Evolutionary conservation across 2,329 filamentous ascomycete genomes (phyloP), one percentile per base, ranked within the genome.

Genomic region (Trichophyton simii): DNA sequence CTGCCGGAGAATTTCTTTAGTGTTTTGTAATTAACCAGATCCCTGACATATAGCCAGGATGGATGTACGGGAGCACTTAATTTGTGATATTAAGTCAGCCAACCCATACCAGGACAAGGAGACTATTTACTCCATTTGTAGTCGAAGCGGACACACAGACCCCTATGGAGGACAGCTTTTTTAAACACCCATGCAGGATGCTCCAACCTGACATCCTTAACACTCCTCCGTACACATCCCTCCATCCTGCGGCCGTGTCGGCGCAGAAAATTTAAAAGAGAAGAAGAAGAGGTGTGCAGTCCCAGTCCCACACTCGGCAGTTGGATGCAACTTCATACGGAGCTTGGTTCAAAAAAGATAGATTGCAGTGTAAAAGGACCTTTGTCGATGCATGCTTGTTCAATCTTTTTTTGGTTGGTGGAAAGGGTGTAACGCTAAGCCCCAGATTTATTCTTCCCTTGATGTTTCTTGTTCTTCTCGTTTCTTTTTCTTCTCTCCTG

Each of bases 1-100:
- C 52, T 36, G 52, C 52, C 52, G 52, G 52, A 55, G 52, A 55
- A 55, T 55, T 55, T 55, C 52, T 55, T 44, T 55, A 55, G 52
- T 38, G 52, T 36, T 28, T 38, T 36, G 52, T 55, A 55, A 55
- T 55, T 36, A 55, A 36, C 28, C 34, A 13, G 28, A 55, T 55
- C 25, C 52, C 52, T 36, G 52, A 36, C 52, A n/a, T 55, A 36
- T 55, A n/a, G 41, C 52, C 3, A 15, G 52, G 28, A 36, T 54
- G 50, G 15, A 50, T 44, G 20, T 52, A 52, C 20, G 20, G 46
- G 46, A 28, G 46, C 15, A 55, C 28, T 55, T 34, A 55, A 55
- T 55, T 55, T 36, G 28, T 36, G 52, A 55, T 13, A 15, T 36
- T 18, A 11, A 20, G 52, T 8, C 31, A 36, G 28, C 25, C 52